Evolutionary conservation across 176 grass and related monocot species (phyloP), one percentile per base, ranked within the genome.

Genomic region (Triticum aestivum): DNA sequence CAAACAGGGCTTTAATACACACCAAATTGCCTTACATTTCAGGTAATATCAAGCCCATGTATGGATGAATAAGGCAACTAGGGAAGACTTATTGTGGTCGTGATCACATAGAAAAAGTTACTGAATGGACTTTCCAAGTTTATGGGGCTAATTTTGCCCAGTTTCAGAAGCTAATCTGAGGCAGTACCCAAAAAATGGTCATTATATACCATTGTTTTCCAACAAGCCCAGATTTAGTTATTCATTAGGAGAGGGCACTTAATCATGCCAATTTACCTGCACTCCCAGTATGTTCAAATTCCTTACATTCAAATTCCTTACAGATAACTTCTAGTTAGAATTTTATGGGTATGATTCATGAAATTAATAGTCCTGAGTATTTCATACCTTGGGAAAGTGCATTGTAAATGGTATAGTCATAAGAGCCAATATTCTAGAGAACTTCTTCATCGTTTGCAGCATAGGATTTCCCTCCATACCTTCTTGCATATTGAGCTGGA

Each of bases 401-500:
- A 93, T 85, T 47, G 94, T 82, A 75, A 92, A 88, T 9, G 92
- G 97, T 75, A 98, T 41, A 76, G 92, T 92, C 65, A 96, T 11
- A 77, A 93, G 33, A 85, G 94, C 90, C 56, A 98, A 61, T 84
- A 67, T 62, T 91, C 97, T 91, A 27, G 87, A 96, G 80, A 92
- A 71, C 1, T 87, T 98, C 80, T 98, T 98, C 88, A 94, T 92
- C 33, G 65, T 87, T 70, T 88, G 76, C 39, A 80, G 82, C 90
- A 91, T 91, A 75, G 92, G 92, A 90, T 96, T 94, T 78, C 97
- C 97, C 87, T 98, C 94, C 90, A 98, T 88, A 32, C 94, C 94
- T 61, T 96, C 94, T 94, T 98, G 97, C 92, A 96, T 96, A 61
- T 98, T 92, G 21, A 94, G 73, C 97, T 98, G 89, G 83, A 91